A percentile compares a stretch with the other conserved stretches of the same genome.
Conservation (phyloP, 2,329 filamentous ascomycete genomes). For the Paecilomyces sp. region DNA sequence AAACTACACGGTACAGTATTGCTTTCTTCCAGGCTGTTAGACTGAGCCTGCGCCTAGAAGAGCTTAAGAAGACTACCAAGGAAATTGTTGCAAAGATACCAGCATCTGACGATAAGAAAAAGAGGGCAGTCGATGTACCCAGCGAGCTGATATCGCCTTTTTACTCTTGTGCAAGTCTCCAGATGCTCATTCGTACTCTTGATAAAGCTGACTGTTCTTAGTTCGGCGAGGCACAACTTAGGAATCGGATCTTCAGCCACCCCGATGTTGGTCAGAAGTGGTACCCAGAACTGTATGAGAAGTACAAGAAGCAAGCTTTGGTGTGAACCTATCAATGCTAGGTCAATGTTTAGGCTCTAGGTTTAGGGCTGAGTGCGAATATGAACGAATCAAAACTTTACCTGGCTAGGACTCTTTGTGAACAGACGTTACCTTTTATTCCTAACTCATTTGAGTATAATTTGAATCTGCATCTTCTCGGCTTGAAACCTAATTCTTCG, state of each 20-base stretch:
- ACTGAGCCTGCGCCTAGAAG: slow-evolving; percentile 42
- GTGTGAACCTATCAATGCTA: too few species aligned
- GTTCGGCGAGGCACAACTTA: slow-evolving; percentile 30
- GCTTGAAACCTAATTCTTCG: too few species aligned
- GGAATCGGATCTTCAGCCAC: slow-evolving; percentile 30
- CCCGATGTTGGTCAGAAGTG: slow-evolving; percentile 28
- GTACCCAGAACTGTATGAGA: slow-evolving; percentile 28
- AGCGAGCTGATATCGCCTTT: slow-evolving; percentile 29
- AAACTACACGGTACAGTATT: slow-evolving; percentile 35
- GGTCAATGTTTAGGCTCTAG: too few species aligned
- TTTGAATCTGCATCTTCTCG: too few species aligned
- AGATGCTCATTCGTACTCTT: too few species aligned
- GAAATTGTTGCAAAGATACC: slow-evolving; percentile 25
- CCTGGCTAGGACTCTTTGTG: too few species aligned
- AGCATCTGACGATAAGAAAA: slow-evolving; percentile 21
- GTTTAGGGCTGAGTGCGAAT: too few species aligned
- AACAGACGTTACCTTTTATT: too few species aligned
- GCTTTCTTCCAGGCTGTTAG: slow-evolving; percentile 52
- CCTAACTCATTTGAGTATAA: too few species aligned
- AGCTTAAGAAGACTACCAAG: slow-evolving; percentile 22
- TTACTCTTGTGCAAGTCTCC: slow-evolving; percentile 29
- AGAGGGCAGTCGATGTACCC: slow-evolving; percentile 26
- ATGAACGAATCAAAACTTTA: too few species aligned
- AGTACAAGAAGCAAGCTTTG: too few species aligned
- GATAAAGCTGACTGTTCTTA: slow-evolving; percentile 3